Conservation (phyloP, 2,329 filamentous ascomycete species). For the Diplodia corticola region DNA sequence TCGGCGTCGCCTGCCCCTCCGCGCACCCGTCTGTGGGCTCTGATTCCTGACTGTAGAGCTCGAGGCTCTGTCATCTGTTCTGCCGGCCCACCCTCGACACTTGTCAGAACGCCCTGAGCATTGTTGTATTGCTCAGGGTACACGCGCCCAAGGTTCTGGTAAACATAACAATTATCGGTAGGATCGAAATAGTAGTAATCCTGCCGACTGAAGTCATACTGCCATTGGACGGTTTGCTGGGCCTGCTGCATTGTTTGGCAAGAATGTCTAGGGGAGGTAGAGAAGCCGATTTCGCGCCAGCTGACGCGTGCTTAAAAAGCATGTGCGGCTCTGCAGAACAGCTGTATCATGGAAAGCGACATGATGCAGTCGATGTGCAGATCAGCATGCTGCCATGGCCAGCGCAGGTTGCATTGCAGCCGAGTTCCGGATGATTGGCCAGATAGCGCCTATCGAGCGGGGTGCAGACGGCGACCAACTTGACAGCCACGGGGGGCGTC, state of each 20-base stretch:
- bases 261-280: too few relatives aligned
- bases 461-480: background rate
- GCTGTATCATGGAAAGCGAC: background rate
- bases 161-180: background rate
- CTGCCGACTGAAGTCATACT: background rate
- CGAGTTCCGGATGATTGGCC: background rate
- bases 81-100: background rate
- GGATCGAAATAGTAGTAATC: slow-evolving; percentile 1
- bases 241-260: background rate
- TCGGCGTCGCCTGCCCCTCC: background rate
- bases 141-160: background rate
- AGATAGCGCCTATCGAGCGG: background rate
- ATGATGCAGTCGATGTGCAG: background rate
- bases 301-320: background rate
- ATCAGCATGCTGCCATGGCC: background rate
- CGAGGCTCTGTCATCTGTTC: slow-evolving; percentile 10
- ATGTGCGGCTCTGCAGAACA: slow-evolving; percentile 1
- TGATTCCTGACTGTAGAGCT: slow-evolving; percentile 8
- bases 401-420: background rate
- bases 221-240: background rate
- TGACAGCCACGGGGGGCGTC: background rate
- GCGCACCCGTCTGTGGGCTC: background rate
- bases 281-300: background rate
- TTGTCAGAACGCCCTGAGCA: background rate
- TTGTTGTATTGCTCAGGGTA: background rate